Base-by-base conservation (phyloP, 2,329 filamentous ascomycete species). In the Byssochlamys sp. region DNA sequence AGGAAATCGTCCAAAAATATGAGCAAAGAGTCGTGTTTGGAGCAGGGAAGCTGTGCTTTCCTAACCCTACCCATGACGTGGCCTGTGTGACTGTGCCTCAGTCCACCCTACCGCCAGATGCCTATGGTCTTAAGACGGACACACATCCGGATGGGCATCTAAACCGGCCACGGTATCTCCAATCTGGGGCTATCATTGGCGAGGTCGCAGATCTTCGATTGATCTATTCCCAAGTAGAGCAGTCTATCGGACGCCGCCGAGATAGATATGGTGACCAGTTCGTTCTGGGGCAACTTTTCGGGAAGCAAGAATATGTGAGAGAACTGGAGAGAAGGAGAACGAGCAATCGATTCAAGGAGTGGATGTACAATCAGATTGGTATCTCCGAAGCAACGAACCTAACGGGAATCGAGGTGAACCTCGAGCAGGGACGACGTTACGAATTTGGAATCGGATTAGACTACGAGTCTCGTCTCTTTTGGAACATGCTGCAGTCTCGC, bases 1-100 rank as follows among this genome's bases (percentile, higher is more conserved):
- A 65, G 25, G 62, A 67, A 50, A 55, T 61, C 2, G 60, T 72
- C 5, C 74, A 73, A 59, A 76, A 73, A 57, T 79, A 81, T 60
- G 75, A 71, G 1, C 80, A 84, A 61, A 77, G 77, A 6, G 78
- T 85, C 9, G 62, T 85, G 1, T 85, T 84, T 60, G 79, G 75
- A 2, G 79, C 80, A 7, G 75, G 78, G 56, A 84, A 84, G 66
- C 65, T 72, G 25, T 85, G 83, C 61, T 75, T 74, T 59, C 74
- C 75, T 1, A 73, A 74, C 58, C 61, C 69, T 1, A 56, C 64
- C 2, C 67, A 71, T 1, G 78, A 81, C 55, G 69, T 77, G 35
- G 77, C 78, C n/a, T 85, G 83, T 64, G 74, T 73, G 49, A 76
- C 77, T 19, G 75, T 81, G 0, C 82, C 83, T 0, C 66, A 77